A percentile compares a stretch with the other conserved stretches of the same genome.
These are phyloP conservation scores for Artomyces pyxidatus DNA, from an alignment of 768 basidiomycete species.

Conservation along the genomic window DNA sequence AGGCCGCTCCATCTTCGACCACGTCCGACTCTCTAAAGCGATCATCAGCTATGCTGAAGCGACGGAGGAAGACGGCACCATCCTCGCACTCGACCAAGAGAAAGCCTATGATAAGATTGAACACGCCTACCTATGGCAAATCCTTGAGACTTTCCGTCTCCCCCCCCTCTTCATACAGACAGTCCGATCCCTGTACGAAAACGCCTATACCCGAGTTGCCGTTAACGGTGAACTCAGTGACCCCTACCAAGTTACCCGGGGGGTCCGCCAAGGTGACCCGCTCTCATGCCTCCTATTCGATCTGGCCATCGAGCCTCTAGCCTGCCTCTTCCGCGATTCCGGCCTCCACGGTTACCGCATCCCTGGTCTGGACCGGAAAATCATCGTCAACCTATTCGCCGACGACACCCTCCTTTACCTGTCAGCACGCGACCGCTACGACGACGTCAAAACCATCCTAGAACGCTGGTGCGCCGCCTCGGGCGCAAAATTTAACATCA, in stretches of 20 bases:
- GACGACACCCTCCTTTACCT: constrained; percentile 20
- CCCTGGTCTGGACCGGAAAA: not conserved
- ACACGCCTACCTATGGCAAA: constrained; percentile 4
- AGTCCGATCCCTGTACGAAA: not conserved
- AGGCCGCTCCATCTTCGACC: not conserved
- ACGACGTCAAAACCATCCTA: constrained; percentile 22
- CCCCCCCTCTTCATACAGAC: not conserved
- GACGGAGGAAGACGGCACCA: not conserved
- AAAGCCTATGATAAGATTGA: no score
- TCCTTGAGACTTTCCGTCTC: not conserved
- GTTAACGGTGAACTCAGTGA: not conserved
- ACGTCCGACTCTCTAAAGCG: not conserved
- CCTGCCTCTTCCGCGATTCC: not conserved
- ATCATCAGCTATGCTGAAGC: constrained; percentile 3
- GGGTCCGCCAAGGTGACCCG: constrained; percentile 3
- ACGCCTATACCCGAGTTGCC: not conserved
- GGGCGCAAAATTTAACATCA: constrained; percentile 32
- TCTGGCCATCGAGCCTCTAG: not conserved
- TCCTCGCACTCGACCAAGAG: no score
- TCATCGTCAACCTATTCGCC: not conserved
- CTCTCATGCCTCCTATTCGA: constrained; percentile 1
- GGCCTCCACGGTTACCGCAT: not conserved
- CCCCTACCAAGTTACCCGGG: not conserved
- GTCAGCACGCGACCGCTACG: constrained; percentile 21
- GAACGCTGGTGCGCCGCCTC: constrained; percentile 32